Base-by-base conservation (phyloP, 2,329 filamentous ascomycete species). In the Penicillium olsonii region DNA sequence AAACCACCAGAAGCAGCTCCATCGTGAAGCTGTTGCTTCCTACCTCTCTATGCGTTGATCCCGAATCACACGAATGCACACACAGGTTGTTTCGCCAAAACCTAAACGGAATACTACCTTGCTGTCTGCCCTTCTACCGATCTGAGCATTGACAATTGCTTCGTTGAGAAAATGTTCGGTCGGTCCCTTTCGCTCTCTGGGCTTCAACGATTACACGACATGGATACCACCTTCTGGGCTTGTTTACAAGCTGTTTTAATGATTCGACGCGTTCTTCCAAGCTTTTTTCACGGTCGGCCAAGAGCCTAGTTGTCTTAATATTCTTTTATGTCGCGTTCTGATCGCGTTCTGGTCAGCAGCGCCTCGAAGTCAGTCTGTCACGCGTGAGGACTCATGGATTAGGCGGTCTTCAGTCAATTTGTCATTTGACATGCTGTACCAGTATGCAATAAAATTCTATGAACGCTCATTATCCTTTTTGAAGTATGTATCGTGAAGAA, bases 11-110 rank as follows among this genome's bases (percentile, higher is more conserved):
- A 44, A 55, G 39, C 52, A 48, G 7, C 3, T 56, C 2, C 60
- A 63, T 33, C 52, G 61, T 4, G 58, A 63, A 14, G 63, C 61
- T 12, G 22, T 64, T 27, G 59, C 58, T 17, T 56, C 17, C 14
- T 63, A 64, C 41, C 37, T 64, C 22, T 50, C 48, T 43, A n/a
- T 57, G 41, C 63, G 63, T 20, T 65, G 49, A 56, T 42, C 15
- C 14, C 29, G 29, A 31, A 29, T 26, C 27, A 4, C 9, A n/a
- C n/a, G 29, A 12, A 14, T n/a, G n/a, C 12, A 14, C 12, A 31
- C 12, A n/a, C 29, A 12, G 12, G 29, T 31, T 14, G 8, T 33
- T 20, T 24, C 35, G 15, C 26, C 17, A 22, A 18, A 33, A 31
- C 15, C 33, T 31, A 41, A 7, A 26, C 17, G n/a, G 15, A 17